Evolutionary conservation across 371 early-diverging fungal species (phyloP), one percentile per base, ranked within the genome.

Genomic region (Lichtheimia ramosa): DNA sequence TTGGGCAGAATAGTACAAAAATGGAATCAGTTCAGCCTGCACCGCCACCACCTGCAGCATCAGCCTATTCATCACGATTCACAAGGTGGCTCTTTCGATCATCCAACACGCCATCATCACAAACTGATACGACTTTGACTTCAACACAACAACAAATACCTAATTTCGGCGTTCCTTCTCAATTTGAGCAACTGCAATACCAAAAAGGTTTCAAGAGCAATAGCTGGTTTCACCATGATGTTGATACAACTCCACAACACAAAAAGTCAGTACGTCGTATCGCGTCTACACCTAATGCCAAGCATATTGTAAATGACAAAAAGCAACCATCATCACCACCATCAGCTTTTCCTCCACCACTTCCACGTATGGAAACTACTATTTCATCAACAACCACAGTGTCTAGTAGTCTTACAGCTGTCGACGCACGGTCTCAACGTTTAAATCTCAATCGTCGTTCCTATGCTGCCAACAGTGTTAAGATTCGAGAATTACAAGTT

Each of bases 401-500:
- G 53, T 34, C 54, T 6, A 56, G 54, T 24, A 55, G 42, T 41
- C 16, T 16, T 23, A 42, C 61, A 15, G 50, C 61, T 28, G 56
- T 56, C n/a, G 28, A 28, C 25, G 28, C 55, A 18, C 52, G 51
- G n/a, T 57, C 58, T 3, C 24, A 62, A 18, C 40, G 27, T 7
- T 20, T 40, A 13, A 54, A 49, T 15, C 23, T 51, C 28, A 40
- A 41, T 56, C 66, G 77, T n/a, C 77, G 93, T 51, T 86, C 88
- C 13, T 91, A 92, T 65, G 90, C 92, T 21, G 83, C 90, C 61
- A 90, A 89, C 69, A 91, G 92, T 59, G 85, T 93, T 68, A 90
- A 88, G 66, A 76, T 92, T 24, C 85, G 87, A 54, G 81, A 88
- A 40, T 85, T 90, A 14, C 85, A 90, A 61, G 95, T 95, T 3